phyloP scores from a whole-genome alignment of 345 rosid species.

The Camelina neglecta region DNA sequence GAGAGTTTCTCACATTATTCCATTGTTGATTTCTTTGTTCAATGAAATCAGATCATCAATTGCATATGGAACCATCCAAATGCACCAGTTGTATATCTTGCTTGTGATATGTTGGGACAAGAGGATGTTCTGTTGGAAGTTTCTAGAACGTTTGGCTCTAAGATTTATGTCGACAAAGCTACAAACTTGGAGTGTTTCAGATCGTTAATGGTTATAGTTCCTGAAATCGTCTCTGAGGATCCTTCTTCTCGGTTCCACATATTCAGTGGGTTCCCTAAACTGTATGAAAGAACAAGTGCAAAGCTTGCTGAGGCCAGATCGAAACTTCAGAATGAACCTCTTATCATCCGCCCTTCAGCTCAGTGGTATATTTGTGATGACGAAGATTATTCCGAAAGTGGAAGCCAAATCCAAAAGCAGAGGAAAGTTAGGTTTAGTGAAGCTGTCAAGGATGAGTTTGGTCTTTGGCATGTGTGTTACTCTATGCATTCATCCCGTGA shows the following conservation, averaged over 20 bases:
- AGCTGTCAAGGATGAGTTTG: slow-evolving; percentile 75
- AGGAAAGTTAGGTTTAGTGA: slow-evolving; percentile 61
- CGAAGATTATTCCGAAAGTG: slow-evolving; percentile 49
- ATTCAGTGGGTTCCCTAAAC: slow-evolving; percentile 74
- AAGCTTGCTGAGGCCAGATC: slow-evolving; percentile 70
- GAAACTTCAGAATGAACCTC: slow-evolving; percentile 66
- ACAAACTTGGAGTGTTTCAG: slow-evolving; percentile 56
- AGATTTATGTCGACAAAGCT: slow-evolving; percentile 69
- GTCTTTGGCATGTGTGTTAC: slow-evolving; percentile 92
- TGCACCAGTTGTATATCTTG: slow-evolving; percentile 67
- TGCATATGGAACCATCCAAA: slow-evolving; percentile 92
- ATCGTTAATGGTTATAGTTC: slow-evolving; percentile 54
- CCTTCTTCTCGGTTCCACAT: slow-evolving; percentile 73
- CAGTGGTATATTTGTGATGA: slow-evolving; percentile 86
- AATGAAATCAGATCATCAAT: slow-evolving; percentile 61
- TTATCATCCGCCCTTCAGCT: slow-evolving; percentile 80
- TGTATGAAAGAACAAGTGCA: slow-evolving; percentile 67
- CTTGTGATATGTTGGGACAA: slow-evolving; percentile 82
- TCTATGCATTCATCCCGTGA: slow-evolving; percentile 87
- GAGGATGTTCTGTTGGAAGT: slow-evolving; percentile 70
- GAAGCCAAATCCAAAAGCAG: slow-evolving; percentile 41
- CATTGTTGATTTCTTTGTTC: background rate
- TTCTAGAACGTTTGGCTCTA: slow-evolving; percentile 74
- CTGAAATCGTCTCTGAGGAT: slow-evolving; percentile 69
- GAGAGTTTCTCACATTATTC: slow-evolving; percentile 7